phyloP scores from a whole-genome alignment of 2,329 filamentous ascomycete genomes.

The Domatiomyces globalis region DNA sequence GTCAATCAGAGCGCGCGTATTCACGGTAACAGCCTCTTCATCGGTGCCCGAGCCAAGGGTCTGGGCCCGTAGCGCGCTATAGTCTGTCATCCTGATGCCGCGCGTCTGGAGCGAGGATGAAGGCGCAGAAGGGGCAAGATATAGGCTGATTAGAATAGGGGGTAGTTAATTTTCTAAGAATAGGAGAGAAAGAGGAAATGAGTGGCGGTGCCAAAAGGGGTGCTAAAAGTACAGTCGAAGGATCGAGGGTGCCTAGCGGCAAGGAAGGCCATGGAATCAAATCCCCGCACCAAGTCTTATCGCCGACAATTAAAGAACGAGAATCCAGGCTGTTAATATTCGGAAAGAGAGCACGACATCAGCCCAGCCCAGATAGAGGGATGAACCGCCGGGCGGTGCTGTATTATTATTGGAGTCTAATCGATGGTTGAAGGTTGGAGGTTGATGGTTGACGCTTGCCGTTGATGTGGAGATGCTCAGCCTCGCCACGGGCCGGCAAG shows the following conservation, averaged over 20 bases:
- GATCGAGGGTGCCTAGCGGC: not conserved
- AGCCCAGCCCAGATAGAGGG: not conserved
- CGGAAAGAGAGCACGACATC: not conserved
- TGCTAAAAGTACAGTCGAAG: not conserved
- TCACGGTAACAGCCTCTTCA: slow-evolving; percentile 95
- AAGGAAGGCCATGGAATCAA: not conserved
- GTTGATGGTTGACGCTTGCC: too few species aligned
- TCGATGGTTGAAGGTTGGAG: too few species aligned
- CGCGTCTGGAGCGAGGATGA: slow-evolving; percentile 45
- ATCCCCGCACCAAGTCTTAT: not conserved
- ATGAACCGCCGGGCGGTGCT: not conserved
- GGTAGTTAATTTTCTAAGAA: not conserved
- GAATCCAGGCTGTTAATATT: not conserved
- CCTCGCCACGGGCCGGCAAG: not conserved
- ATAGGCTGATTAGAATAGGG: slow-evolving; percentile 6
- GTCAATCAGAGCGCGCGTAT: slow-evolving; percentile 90
- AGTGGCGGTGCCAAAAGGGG: not conserved
- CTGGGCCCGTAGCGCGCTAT: slow-evolving; percentile 60
- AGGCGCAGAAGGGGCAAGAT: not conserved
- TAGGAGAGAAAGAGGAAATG: not conserved
- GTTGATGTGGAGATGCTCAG: not conserved
- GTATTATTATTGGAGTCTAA: not conserved
- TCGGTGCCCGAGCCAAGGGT: slow-evolving; percentile 76
- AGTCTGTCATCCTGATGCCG: slow-evolving; percentile 38
- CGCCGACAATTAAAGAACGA: not conserved